Evolutionary conservation across 805 yeast species (phyloP), one percentile per base, ranked within the genome.

Genomic region (Monosporozyma yasuniensis): DNA sequence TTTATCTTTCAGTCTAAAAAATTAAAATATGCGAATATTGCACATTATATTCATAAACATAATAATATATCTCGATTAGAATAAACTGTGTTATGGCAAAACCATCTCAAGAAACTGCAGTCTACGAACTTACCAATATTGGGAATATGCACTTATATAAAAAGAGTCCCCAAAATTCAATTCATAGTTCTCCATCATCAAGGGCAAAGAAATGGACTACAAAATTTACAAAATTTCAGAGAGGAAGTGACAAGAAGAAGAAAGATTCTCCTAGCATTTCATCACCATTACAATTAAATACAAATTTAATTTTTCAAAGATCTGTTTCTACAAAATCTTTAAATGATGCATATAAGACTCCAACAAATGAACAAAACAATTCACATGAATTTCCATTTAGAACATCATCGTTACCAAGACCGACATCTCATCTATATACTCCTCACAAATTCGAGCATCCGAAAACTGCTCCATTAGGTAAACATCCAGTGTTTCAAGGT

Each of bases 351-450:
- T 39, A 11, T 14, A 39, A 21, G 42, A 39, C 42, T 11, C 42
- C 42, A 4, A 39, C 42, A 4, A 39, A 27, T 4, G 42, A 39
- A 39, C 42, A 39, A 14, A 39, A 19, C 10, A 11, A 21, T 10
- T 12, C 11, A 19, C 35, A 19, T 6, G 19, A 21, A 11, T 52
- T 52, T 44, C 63, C 66, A 3, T 49, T 53, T 11, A 52, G 68
- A 34, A 56, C 60, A 3, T 54, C 65, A 6, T 63, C 68, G 10
- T 52, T 64, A 19, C 68, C 68, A 18, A 56, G 61, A 35, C 64
- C 67, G 2, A 48, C 48, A 3, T 52, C 58, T 16, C 44, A 47
- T 25, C 27, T 50, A 18, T 47, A 16, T 1, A 51, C 52, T 4
- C 53, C 58, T 14, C 59, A 60, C 11, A 48, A 49, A 19, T 51